Evolutionary conservation across 257 asterid species (phyloP), one percentile per base, ranked within the genome.

Genomic region (Asclepias syriaca): DNA sequence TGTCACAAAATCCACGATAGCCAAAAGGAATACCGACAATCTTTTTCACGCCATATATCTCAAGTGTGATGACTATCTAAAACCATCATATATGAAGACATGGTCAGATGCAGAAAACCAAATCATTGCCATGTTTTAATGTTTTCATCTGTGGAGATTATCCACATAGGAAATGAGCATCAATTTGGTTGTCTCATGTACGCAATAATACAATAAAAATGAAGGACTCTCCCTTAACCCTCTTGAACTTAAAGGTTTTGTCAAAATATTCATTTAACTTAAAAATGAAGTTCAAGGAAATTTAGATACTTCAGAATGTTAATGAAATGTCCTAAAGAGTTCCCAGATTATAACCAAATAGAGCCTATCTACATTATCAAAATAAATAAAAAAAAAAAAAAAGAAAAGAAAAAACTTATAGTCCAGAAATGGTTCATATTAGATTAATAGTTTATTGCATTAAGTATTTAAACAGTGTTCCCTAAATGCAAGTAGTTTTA

Each of bases 11-110:
- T 29, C 98, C 98, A 69, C 97, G 99, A 81, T 94, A 94, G 46
- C 99, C 99, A 77, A 83, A 94, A 34, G 97, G 97, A 77, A 94
- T 91, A 75, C 97, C 97, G 19, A 83, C 87, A 21, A 91, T 88
- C 87, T 86, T 80, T 74, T 86, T 89, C 81, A 88, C 96, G 27
- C 97, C 97, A 81, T 94, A 91, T 70, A 89, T 88, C 85, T 89
- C 96, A 73, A 91, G 97, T 63, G 97, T 88, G 80, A 91, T 86
- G 70, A 89, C 97, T 56, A 94, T 86, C 96, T 94, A 90, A 82
- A 76, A 45, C 57, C 70, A 84, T 71, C 67, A 69, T 61, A 77
- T 19, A 48, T 57, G 64, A 65, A 75, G 29, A 29, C 65, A 51
- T 66, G 34, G 71, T 79, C 29, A 70, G 50, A 57, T 45, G 29